A percentile compares a stretch with the other conserved stretches of the same genome.
These are phyloP conservation scores for Neurospora hispaniola DNA, from an alignment of 495 filamentous ascomycete species.

Conservation along the genomic window DNA sequence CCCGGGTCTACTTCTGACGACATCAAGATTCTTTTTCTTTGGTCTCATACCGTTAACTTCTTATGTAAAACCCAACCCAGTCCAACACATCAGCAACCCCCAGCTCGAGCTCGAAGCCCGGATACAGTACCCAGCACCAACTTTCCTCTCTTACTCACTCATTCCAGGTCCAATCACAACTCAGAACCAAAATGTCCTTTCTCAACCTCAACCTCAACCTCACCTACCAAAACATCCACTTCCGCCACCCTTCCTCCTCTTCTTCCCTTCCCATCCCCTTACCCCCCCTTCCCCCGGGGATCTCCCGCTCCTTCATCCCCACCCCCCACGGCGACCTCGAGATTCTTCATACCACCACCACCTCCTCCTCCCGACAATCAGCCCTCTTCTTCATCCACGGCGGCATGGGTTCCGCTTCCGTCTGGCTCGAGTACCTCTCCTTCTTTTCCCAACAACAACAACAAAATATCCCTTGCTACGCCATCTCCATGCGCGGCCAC, in stretches of 20 bases:
- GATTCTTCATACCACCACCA: slow-evolving; percentile 22
- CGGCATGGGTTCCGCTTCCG: slow-evolving; percentile 38
- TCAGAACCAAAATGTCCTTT: slow-evolving; percentile 1
- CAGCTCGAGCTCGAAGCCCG: no score
- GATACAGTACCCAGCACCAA: no score
- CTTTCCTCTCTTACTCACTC: no score
- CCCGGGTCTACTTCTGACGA: no score
- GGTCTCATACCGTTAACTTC: no score
- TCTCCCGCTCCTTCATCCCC: slow-evolving; percentile 22
- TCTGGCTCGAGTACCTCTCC: slow-evolving; percentile 36
- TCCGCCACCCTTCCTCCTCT: slow-evolving; percentile 7
- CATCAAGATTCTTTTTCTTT: no score
- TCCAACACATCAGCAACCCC: no score
- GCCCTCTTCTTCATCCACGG: slow-evolving; percentile 34
- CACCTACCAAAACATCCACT: slow-evolving; percentile 20
- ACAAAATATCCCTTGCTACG: slow-evolving; percentile 33
- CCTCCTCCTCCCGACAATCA: not conserved
- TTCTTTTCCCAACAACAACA: slow-evolving; percentile 22
- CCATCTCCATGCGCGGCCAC: slow-evolving; percentile 39
- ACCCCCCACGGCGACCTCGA: slow-evolving; percentile 31
- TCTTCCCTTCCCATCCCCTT: not conserved
- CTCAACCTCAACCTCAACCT: slow-evolving; percentile 11
- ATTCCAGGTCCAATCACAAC: no score
- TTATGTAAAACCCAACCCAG: no score
- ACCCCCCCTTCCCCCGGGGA: slow-evolving; percentile 18